Conservation (phyloP, 768 basidiomycete species). For the Hygrocybe coccinea region DNA sequence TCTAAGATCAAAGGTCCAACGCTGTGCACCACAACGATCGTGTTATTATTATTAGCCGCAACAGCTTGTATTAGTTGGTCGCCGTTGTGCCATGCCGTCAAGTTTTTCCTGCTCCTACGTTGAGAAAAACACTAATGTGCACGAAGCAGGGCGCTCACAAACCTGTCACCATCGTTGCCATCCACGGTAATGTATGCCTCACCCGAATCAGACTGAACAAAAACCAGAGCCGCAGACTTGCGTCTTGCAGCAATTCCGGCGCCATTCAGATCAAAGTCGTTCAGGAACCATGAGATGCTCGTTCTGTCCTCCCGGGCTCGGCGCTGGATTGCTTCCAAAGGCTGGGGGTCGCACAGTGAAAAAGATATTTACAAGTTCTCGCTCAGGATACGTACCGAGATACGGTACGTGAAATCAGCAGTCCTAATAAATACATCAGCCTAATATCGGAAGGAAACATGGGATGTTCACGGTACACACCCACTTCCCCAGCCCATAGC, state of each 20-base stretch:
- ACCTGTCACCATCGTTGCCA: conserved; percentile 73
- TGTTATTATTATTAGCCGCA: conserved; percentile 62
- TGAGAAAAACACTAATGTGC: neutral
- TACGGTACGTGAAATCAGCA: conserved; percentile 69
- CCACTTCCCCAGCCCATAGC: conserved; percentile 95
- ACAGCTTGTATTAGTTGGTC: conserved; percentile 68
- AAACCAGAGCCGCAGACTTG: conserved; percentile 70
- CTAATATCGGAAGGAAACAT: neutral
- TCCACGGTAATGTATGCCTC: conserved; percentile 79
- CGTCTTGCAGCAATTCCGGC: conserved; percentile 46
- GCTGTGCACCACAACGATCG: conserved; percentile 64
- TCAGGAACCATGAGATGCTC: conserved; percentile 58
- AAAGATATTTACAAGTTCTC: neutral
- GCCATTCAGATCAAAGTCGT: conserved; percentile 58
- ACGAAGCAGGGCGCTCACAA: conserved; percentile 8
- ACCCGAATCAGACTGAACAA: conserved; percentile 79
- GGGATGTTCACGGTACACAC: conserved; percentile 16
- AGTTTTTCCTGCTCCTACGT: conserved; percentile 46
- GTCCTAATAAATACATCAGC: conserved; percentile 37
- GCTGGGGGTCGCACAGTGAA: conserved; percentile 34
- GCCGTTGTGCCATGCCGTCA: conserved; percentile 71
- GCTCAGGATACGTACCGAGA: conserved; percentile 48
- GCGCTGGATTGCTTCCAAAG: conserved; percentile 74
- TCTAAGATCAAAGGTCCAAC: conserved; percentile 58
- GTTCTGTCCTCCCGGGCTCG: conserved; percentile 66